Conservation (phyloP, 192 early-diverging fungal species). For the Coemansia erecta region DNA sequence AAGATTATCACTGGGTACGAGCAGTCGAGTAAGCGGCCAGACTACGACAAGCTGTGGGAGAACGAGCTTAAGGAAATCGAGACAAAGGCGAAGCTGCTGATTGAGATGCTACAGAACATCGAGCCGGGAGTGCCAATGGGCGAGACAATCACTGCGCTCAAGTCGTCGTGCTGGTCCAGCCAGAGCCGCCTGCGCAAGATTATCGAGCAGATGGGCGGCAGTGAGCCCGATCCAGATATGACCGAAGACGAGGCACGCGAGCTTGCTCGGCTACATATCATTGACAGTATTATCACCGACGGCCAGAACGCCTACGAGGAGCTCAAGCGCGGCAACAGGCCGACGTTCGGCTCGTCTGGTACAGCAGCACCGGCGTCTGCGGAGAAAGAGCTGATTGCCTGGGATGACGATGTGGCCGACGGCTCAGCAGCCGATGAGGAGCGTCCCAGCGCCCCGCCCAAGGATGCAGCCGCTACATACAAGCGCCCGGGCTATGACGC, state of each 20-base stretch:
- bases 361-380: background rate
- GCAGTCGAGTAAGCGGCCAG: slow-evolving; percentile 55
- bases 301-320: slow-evolving; percentile 34
- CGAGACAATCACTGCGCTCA: slow-evolving; percentile 35
- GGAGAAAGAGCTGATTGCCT: slow-evolving; percentile 4
- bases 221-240: background rate
- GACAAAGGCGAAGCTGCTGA: slow-evolving; percentile 68
- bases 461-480: slow-evolving; percentile 6
- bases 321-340: slow-evolving; percentile 26
- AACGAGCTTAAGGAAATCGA: slow-evolving; percentile 80
- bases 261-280: slow-evolving; percentile 32
- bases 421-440: background rate
- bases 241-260: slow-evolving; percentile 21
- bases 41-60: slow-evolving; percentile 83
- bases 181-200: slow-evolving; percentile 39
- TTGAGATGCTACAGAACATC: slow-evolving; percentile 76
- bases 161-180: slow-evolving; percentile 36
- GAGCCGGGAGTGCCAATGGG: slow-evolving; percentile 56
- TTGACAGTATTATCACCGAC: slow-evolving; percentile 44
- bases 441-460: slow-evolving; percentile 6
- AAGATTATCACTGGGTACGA: slow-evolving; percentile 97
- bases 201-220: slow-evolving; percentile 27
- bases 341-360: slow-evolving; percentile 14
- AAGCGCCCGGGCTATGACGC: slow-evolving; percentile 16
- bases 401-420: background rate